Conservation (phyloP, 169 alveolate genomes). For the Cyclospora cayetanensis region DNA sequence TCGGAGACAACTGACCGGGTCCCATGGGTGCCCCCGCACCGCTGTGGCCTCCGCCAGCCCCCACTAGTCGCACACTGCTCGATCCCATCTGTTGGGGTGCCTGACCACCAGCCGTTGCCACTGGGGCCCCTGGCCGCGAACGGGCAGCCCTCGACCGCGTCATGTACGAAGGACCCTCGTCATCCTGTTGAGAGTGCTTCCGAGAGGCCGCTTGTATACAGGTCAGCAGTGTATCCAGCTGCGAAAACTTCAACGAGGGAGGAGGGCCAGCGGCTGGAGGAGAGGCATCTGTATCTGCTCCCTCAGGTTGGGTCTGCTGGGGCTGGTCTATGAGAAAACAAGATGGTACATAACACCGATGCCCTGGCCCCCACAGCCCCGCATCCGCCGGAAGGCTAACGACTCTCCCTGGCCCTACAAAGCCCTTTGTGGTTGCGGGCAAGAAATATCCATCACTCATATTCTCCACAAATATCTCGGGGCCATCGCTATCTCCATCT, state of each 20-base stretch:
- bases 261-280: conserved; percentile 31
- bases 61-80: not conserved
- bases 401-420: conserved; percentile 68
- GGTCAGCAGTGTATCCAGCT: conserved; percentile 61
- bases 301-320: conserved; percentile 32
- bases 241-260: not conserved
- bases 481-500: conserved; percentile 53
- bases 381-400: conserved; percentile 54
- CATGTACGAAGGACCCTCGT: conserved; percentile 68
- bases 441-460: conserved; percentile 69
- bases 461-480: conserved; percentile 63
- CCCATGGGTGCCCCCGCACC: conserved; percentile 10
- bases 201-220: conserved; percentile 63
- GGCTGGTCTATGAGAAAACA: conserved; percentile 13
- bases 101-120: not conserved
- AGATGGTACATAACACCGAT: not conserved
- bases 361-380: not conserved
- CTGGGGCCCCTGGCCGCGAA: conserved; percentile 3
- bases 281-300: not conserved
- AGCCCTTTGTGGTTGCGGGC: conserved; percentile 58
- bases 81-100: not conserved
- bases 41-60: conserved; percentile 1
- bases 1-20: conserved; percentile 51
- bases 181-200: conserved; percentile 31
- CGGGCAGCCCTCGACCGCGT: conserved; percentile 68